Evolutionary conservation across 1,284 basidiomycete genomes (phyloP).

Genomic region (Austropuccinia psidii): DNA sequence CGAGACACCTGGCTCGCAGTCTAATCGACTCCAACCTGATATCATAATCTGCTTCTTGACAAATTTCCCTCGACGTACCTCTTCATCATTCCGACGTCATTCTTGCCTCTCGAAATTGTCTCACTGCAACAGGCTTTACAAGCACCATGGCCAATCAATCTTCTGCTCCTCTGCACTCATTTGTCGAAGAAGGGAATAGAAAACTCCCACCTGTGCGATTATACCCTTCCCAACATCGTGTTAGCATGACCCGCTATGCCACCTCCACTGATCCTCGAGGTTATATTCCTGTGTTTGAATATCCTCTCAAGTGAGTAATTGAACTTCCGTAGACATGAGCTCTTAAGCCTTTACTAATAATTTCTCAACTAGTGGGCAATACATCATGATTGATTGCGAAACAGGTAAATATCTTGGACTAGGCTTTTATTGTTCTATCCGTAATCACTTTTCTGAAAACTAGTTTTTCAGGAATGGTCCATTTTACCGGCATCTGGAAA

Average conservation of each 20-base stretch:
- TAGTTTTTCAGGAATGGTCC: constrained; percentile 29
- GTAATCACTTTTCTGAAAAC: neutral
- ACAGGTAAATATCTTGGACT: constrained; percentile 8
- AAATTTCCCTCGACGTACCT: too few species aligned
- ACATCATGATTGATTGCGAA: constrained; percentile 87
- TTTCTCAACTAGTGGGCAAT: constrained; percentile 55
- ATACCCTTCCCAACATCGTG: constrained; percentile 60
- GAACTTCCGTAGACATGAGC: too few species aligned
- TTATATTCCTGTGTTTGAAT: constrained; percentile 80
- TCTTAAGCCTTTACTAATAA: neutral
- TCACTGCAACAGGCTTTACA: too few species aligned
- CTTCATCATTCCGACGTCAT: too few species aligned
- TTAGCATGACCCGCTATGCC: constrained; percentile 72
- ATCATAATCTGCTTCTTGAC: too few species aligned
- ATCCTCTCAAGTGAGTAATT: constrained; percentile 57
- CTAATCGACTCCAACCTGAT: too few species aligned
- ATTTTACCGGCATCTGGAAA: constrained; percentile 39
- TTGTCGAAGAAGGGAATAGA: constrained; percentile 28
- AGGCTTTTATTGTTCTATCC: neutral
- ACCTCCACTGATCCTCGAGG: constrained; percentile 74
- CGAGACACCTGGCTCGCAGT: too few species aligned
- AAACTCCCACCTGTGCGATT: constrained; percentile 28
- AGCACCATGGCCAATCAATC: constrained; percentile 27
- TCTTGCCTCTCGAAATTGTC: too few species aligned
- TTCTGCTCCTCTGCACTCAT: constrained; percentile 29